These are phyloP conservation scores for Lumnitzera littorea DNA, from an alignment of 345 rosid genomes.

Conservation along the genomic window DNA sequence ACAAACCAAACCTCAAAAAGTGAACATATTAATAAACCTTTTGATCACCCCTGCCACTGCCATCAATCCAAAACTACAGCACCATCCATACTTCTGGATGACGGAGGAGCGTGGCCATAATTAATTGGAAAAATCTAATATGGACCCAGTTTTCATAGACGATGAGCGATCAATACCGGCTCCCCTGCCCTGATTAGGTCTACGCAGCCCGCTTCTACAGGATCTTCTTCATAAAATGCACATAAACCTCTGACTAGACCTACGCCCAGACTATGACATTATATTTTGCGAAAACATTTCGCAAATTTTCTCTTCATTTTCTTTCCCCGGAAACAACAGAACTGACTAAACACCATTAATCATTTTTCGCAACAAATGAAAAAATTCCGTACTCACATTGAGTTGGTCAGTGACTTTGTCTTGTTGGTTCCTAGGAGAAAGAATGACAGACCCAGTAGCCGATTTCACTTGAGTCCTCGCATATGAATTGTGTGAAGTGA, in stretches of 20 bases:
- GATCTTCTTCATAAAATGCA: too few relatives aligned
- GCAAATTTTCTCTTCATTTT: not conserved
- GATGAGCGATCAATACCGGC: too few relatives aligned
- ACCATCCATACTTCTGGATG: too few relatives aligned
- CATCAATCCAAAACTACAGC: too few relatives aligned
- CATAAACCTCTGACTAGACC: too few relatives aligned
- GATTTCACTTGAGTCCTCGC: constrained; percentile 46
- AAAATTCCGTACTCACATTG: constrained; percentile 27
- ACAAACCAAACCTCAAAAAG: too few relatives aligned
- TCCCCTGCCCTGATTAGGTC: not conserved
- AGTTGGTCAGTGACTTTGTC: constrained; percentile 77
- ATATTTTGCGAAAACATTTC: not conserved
- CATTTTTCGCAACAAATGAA: not conserved
- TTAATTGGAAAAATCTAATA: too few relatives aligned
- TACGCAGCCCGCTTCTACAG: too few relatives aligned
- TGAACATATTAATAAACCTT: too few relatives aligned
- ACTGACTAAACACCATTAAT: not conserved
- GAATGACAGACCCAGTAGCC: constrained; percentile 39
- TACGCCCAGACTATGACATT: not conserved
- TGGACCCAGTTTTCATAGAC: too few relatives aligned
- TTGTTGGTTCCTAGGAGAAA: constrained; percentile 75
- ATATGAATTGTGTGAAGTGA: constrained; percentile 88
- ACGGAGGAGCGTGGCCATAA: too few relatives aligned
- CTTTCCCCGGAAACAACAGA: constrained; percentile 4
- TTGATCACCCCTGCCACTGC: too few relatives aligned